Conservation (phyloP, 345 rosid species). For the Arabidopsis thaliana region DNA sequence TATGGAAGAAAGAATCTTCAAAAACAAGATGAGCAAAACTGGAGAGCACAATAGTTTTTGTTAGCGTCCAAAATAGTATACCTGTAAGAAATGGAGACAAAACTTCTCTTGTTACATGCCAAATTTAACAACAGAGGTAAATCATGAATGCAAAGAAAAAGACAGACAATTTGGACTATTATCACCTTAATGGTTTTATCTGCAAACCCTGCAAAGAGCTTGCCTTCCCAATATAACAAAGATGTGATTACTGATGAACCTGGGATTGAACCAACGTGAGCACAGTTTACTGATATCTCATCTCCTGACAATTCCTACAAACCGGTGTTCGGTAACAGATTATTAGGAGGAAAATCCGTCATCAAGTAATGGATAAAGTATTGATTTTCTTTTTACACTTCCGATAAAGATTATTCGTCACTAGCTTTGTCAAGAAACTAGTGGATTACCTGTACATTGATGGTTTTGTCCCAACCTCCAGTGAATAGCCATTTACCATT, state of each 20-base stretch:
- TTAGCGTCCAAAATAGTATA: slow-evolving; percentile 36
- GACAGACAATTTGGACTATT: neutral
- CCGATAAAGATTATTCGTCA: slow-evolving; percentile 1
- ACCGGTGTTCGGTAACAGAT: neutral
- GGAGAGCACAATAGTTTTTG: neutral
- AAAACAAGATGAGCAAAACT: slow-evolving; percentile 3
- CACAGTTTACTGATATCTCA: slow-evolving; percentile 60
- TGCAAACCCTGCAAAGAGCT: slow-evolving; percentile 79
- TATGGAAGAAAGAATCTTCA: slow-evolving; percentile 6
- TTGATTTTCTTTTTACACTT: neutral
- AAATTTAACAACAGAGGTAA: slow-evolving; percentile 1
- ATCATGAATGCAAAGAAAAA: neutral
- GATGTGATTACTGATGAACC: slow-evolving; percentile 71
- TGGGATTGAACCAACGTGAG: slow-evolving; percentile 67
- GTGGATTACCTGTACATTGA: slow-evolving; percentile 64
- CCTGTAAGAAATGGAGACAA: slow-evolving; percentile 37
- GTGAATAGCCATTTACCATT: slow-evolving; percentile 71
- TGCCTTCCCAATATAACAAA: slow-evolving; percentile 74
- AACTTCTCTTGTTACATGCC: slow-evolving; percentile 15
- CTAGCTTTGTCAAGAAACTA: neutral
- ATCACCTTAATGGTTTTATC: slow-evolving; percentile 71
- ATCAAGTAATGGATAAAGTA: neutral
- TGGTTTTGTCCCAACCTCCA: slow-evolving; percentile 89
- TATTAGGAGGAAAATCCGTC: neutral
- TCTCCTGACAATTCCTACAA: slow-evolving; percentile 77